phyloP scores from a whole-genome alignment of 352 stramenopile species.

The Pythium phragmiticola region DNA sequence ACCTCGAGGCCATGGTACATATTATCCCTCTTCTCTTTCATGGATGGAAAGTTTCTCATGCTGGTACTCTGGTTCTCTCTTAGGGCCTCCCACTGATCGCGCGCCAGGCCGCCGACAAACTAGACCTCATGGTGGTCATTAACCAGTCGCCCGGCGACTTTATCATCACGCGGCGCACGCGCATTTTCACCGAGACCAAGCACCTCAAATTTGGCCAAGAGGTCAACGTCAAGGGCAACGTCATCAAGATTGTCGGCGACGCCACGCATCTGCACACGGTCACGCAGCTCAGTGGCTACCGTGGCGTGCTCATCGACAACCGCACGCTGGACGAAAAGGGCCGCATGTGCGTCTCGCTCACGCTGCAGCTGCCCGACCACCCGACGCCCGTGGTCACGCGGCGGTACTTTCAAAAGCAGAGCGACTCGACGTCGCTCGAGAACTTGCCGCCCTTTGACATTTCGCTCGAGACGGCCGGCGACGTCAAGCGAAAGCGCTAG shows the following conservation, averaged over 20 bases:
- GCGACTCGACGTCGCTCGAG: constrained; percentile 84
- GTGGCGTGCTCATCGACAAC: constrained; percentile 70
- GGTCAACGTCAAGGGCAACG: constrained; percentile 86
- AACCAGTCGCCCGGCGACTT: constrained; percentile 82
- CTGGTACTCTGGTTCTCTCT: too few relatives aligned
- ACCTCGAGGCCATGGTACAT: constrained; percentile 80
- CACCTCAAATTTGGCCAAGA: constrained; percentile 85
- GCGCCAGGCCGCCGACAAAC: constrained; percentile 83
- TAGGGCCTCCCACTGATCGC: constrained; percentile 81
- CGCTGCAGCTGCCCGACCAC: constrained; percentile 72
- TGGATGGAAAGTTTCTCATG: background rate
- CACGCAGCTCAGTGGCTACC: constrained; percentile 80
- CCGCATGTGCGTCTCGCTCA: constrained; percentile 83
- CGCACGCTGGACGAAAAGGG: constrained; percentile 73
- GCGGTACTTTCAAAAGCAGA: constrained; percentile 87
- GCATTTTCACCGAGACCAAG: constrained; percentile 90
- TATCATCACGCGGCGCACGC: constrained; percentile 82
- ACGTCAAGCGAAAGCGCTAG: constrained; percentile 87
- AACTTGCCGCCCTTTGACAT: constrained; percentile 88
- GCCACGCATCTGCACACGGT: constrained; percentile 67
- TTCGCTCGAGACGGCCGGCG: constrained; percentile 72
- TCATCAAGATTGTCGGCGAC: constrained; percentile 83
- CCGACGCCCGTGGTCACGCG: constrained; percentile 67
- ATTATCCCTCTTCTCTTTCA: background rate
- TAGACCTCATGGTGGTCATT: constrained; percentile 90